Evolutionary conservation across 2,329 filamentous ascomycete species (phyloP).

Genomic region (Fusarium torulosum): DNA sequence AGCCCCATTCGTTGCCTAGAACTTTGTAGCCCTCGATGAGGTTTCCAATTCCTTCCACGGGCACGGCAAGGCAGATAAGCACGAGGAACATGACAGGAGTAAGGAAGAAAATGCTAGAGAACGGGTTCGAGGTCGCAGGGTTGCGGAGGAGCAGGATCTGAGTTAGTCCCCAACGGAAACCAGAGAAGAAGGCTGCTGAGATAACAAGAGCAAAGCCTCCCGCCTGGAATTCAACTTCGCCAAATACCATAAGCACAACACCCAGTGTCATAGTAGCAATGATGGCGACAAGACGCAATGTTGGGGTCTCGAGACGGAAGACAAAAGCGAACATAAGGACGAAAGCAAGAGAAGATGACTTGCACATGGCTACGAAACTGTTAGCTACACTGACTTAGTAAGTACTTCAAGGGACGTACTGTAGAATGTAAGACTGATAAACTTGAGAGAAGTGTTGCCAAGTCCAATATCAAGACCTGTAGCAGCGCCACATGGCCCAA

Average conservation of each 20-base stretch:
- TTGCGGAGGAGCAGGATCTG: conserved; percentile 95
- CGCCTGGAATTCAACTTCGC: conserved; percentile 89
- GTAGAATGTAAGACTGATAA: conserved; percentile 96
- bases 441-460: conserved; percentile 95
- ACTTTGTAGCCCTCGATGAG: conserved; percentile 74
- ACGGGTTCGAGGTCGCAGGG: conserved; percentile 94
- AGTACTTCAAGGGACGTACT: conserved; percentile 64
- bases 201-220: conserved; percentile 94
- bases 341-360: conserved; percentile 95
- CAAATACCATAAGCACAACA: conserved; percentile 98
- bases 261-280: conserved; percentile 93
- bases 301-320: conserved; percentile 90
- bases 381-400: conserved; percentile 1
- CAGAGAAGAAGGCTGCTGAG: conserved; percentile 91
- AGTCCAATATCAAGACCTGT: conserved; percentile 96
- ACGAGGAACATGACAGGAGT: conserved; percentile 95
- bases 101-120: conserved; percentile 97
- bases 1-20: conserved; percentile 77
- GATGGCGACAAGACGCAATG: conserved; percentile 85
- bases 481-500: conserved; percentile 90
- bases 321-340: conserved; percentile 95
- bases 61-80: conserved; percentile 82
- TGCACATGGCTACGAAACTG: conserved; percentile 82
- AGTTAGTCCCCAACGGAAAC: conserved; percentile 98
- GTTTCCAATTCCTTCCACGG: conserved; percentile 82